A percentile compares a stretch with the other conserved stretches of the same genome.
phyloP scores from a whole-genome alignment of 1,284 basidiomycete genomes.

The Naganishia sp. region DNA sequence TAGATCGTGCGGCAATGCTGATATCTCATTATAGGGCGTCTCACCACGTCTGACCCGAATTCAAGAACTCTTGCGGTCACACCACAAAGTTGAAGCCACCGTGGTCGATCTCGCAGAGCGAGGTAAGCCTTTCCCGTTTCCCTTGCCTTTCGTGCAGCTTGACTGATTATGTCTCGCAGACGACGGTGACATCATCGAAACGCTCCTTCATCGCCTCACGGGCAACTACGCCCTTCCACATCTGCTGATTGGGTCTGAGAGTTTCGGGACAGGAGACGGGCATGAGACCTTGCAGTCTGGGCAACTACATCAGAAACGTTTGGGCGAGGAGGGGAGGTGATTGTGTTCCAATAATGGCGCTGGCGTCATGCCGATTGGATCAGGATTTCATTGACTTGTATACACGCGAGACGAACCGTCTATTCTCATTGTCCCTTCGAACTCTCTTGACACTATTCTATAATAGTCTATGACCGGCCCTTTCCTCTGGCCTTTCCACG shows the following conservation, averaged over 20 bases:
- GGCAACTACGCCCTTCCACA: conserved; percentile 10
- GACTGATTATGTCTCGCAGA: neutral
- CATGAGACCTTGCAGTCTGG: conserved; percentile 1
- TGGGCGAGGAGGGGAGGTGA: neutral
- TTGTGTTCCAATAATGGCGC: neutral
- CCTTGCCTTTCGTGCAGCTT: neutral
- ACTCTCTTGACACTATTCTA: neutral
- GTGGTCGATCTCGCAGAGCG: conserved; percentile 5
- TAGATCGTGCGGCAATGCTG: neutral
- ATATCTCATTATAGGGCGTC: neutral
- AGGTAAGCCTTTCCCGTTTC: conserved; percentile 1
- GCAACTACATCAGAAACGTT: neutral
- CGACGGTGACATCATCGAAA: conserved; percentile 13
- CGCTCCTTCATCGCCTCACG: conserved; percentile 12
- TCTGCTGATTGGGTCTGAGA: conserved; percentile 10
- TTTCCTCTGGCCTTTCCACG: conserved; percentile 12
- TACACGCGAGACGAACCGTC: no score
- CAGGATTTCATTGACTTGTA: neutral
- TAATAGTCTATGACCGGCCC: neutral
- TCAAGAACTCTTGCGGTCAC: neutral
- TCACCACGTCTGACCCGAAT: conserved; percentile 1
- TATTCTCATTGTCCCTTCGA: no score
- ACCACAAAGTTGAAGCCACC: neutral
- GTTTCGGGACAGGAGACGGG: conserved; percentile 2
- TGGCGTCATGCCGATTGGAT: neutral